A percentile compares a stretch with the other conserved stretches of the same genome.
These are phyloP conservation scores for Pseudogymnoascus verrucosus DNA, from an alignment of 2,329 filamentous ascomycete genomes.

Conservation along the genomic window DNA sequence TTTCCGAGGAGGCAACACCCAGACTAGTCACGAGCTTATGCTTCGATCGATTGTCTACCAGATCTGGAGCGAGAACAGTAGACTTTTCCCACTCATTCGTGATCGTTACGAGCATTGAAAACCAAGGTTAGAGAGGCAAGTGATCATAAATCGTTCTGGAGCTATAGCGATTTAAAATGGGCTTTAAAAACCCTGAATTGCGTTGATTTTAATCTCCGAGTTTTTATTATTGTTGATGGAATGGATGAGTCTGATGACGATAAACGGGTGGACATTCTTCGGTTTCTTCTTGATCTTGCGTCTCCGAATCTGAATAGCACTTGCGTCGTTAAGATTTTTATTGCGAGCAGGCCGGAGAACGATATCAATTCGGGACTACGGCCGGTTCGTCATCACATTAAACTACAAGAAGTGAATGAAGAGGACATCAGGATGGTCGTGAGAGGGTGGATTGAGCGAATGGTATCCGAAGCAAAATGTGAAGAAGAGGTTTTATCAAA, in stretches of 20 bases:
- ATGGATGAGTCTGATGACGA: constrained; percentile 15
- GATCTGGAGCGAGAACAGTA: constrained; percentile 10
- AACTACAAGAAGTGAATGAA: neutral
- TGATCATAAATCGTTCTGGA: neutral
- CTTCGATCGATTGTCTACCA: constrained; percentile 15
- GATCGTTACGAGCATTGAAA: too few species aligned
- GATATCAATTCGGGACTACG: neutral
- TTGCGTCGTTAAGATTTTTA: neutral
- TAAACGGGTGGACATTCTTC: constrained; percentile 8
- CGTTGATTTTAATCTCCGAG: neutral
- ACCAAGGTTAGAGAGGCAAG: neutral
- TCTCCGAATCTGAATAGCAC: neutral
- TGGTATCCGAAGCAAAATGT: neutral
- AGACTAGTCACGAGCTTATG: constrained; percentile 14
- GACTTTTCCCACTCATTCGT: constrained; percentile 10
- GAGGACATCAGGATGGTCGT: neutral
- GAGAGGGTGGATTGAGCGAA: neutral
- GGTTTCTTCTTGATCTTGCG: constrained; percentile 2
- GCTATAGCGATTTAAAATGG: constrained; percentile 4
- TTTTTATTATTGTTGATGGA: constrained; percentile 14
- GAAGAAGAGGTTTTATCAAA: neutral
- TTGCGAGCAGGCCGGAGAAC: neutral
- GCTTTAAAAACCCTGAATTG: neutral
- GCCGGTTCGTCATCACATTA: neutral
- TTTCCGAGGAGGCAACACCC: constrained; percentile 9